Evolutionary conservation across 2,329 filamentous ascomycete species (phyloP).

Genomic region (Microsporum ferrugineum): DNA sequence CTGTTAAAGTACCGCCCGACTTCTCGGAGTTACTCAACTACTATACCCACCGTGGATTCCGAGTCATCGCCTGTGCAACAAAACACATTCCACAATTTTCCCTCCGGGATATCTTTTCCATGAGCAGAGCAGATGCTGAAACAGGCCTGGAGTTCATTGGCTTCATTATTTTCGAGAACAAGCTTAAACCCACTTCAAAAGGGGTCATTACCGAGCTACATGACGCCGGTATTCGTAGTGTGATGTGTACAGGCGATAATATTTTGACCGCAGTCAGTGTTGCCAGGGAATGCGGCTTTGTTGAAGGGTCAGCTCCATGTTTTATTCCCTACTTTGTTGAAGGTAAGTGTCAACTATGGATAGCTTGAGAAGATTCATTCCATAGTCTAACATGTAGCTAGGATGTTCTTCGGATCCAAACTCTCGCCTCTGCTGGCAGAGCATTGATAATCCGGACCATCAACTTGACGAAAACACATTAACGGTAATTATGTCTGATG

Average conservation of each 20-base stretch:
- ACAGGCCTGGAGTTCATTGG: slow-evolving; percentile 75
- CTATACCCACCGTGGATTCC: slow-evolving; percentile 92
- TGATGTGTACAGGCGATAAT: slow-evolving; percentile 94
- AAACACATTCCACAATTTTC: slow-evolving; percentile 78
- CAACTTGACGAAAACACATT: slow-evolving; percentile 69
- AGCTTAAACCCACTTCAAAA: slow-evolving; percentile 78
- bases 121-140: slow-evolving; percentile 78
- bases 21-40: slow-evolving; percentile 81
- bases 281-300: slow-evolving; percentile 68
- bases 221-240: slow-evolving; percentile 69
- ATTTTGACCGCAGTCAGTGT: slow-evolving; percentile 66
- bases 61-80: slow-evolving; percentile 89
- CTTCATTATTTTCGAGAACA: slow-evolving; percentile 98
- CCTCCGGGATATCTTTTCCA: slow-evolving; percentile 91
- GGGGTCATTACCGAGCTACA: slow-evolving; percentile 70
- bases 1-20: slow-evolving; percentile 59
- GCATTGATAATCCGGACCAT: slow-evolving; percentile 74
- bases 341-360: slow-evolving; percentile 34
- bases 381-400: slow-evolving; percentile 21
- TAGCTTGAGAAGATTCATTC: neutral
- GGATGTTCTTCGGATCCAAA: slow-evolving; percentile 63
- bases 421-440: slow-evolving; percentile 75
- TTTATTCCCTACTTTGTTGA: slow-evolving; percentile 83
- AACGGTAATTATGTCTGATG: slow-evolving; percentile 37
- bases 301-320: slow-evolving; percentile 72